Evolutionary conservation across 2,329 filamentous ascomycete species (phyloP), one percentile per base, ranked within the genome.

Genomic region (Fusarium protoensiforme): DNA sequence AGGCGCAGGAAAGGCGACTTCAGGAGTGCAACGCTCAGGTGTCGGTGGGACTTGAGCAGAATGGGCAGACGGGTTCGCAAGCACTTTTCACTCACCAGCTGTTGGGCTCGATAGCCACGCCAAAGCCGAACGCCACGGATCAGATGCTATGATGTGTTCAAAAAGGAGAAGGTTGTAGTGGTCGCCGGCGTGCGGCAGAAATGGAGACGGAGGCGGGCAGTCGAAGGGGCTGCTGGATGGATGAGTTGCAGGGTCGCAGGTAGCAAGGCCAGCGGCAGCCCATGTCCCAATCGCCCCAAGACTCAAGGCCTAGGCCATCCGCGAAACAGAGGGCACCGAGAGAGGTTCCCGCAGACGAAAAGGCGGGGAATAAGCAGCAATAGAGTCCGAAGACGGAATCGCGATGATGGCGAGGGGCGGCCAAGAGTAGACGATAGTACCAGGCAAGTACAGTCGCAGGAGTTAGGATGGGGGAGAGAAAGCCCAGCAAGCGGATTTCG

Each of bases 251-350:
- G 75, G 74, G 73, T 78, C 77, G 76, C 71, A 75, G 75, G 76
- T 75, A 77, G 77, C 75, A 76, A 80, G 77, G 77, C 78, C 81
- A 79, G 75, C 74, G 77, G 74, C 77, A 81, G 81, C 80, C 79
- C 81, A 81, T 77, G 74, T 81, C 79, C 81, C 81, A 83, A 82
- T 83, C 82, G 81, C 80, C 79, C 75, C 78, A 73, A 77, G 64
- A 74, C 71, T 80, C 77, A 75, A 75, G 74, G 75, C 74, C 75
- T 78, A 81, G 75, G 80, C 81, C 81, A 83, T 82, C 77, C 80
- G 80, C 75, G 69, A 66, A 33, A 56, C 46, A 66, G 38, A 73
- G 46, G 31, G 59, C 48, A 65, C 59, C 46, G 31, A 24, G 63
- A 60, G 39, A 63, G 61, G 36, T 61, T 69, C 60, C 67, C 61